Conservation (phyloP, 306 rosid genomes). For the Potentilla sterilis region DNA sequence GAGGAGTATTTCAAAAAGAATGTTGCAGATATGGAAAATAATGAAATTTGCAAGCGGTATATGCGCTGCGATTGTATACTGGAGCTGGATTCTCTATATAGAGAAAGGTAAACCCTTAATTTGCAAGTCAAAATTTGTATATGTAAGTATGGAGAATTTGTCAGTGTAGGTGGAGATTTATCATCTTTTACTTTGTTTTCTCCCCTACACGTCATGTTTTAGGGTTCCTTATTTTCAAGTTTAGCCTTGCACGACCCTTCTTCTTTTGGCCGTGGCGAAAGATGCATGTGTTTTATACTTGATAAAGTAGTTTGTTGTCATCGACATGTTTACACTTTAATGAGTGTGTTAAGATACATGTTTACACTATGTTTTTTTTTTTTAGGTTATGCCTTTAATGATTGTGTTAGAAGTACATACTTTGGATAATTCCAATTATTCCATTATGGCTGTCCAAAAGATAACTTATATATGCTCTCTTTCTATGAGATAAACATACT, state of each 20-base stretch:
- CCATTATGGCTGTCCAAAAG: background rate
- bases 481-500: background rate
- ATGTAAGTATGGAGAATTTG: background rate
- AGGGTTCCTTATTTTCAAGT: background rate
- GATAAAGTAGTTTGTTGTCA: background rate
- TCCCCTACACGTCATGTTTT: background rate
- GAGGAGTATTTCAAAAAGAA: constrained; percentile 56
- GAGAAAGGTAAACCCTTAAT: constrained; percentile 51
- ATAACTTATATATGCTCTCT: background rate
- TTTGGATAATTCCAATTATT: background rate
- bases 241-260: background rate
- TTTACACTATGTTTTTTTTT: too few relatives aligned
- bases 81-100: constrained; percentile 40
- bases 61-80: constrained; percentile 58
- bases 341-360: background rate
- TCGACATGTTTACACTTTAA: background rate
- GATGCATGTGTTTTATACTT: background rate
- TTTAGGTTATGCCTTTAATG: background rate
- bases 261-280: background rate
- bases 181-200: background rate
- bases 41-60: constrained; percentile 58
- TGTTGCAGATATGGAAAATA: constrained; percentile 58
- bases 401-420: background rate
- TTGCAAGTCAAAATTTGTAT: background rate
- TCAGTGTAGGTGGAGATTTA: background rate